Percentiles rank a stretch among this genome's conserved stretches.
Conservation (phyloP, 2,329 filamentous ascomycete species). For the Orbilia javanica region DNA sequence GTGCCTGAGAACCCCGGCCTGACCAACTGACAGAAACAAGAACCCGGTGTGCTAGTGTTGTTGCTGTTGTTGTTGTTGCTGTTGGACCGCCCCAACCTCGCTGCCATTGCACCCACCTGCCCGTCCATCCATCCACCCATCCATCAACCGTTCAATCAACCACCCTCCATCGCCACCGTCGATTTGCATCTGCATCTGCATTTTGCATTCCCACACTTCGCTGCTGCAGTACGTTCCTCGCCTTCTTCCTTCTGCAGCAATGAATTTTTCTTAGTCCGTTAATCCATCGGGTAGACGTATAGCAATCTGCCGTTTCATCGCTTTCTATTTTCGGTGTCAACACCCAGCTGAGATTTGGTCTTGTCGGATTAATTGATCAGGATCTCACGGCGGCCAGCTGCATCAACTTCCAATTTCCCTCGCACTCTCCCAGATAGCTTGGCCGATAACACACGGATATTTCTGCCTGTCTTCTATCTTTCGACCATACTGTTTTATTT, state of each 20-base stretch:
- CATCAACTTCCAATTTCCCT: conserved; percentile 29
- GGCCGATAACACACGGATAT: conserved; percentile 8
- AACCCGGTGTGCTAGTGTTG: neutral
- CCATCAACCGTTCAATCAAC: conserved; percentile 12
- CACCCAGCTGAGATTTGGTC: conserved; percentile 19
- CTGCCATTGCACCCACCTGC: neutral
- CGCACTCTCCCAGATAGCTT: neutral
- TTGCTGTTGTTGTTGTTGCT: conserved; percentile 16
- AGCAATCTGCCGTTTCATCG: conserved; percentile 12
- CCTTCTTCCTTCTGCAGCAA: neutral
- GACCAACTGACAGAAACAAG: neutral
- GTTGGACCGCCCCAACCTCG: conserved; percentile 17
- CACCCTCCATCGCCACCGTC: conserved; percentile 3
- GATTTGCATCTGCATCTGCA: neutral
- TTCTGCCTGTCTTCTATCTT: conserved; percentile 11
- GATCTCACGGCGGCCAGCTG: conserved; percentile 18
- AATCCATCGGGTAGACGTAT: conserved; percentile 4
- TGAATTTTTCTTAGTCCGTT: neutral
- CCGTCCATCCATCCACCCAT: conserved; percentile 1
- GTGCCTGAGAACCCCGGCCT: neutral
- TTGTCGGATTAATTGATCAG: conserved; percentile 27
- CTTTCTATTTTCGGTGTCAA: conserved; percentile 22
- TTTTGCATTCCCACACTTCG: neutral
- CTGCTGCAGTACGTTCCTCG: conserved; percentile 5
- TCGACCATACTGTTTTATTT: conserved; percentile 1